A percentile compares a stretch with the other conserved stretches of the same genome.
Conservation (phyloP, 768 basidiomycete genomes). For the Pulveroboletus frians region DNA sequence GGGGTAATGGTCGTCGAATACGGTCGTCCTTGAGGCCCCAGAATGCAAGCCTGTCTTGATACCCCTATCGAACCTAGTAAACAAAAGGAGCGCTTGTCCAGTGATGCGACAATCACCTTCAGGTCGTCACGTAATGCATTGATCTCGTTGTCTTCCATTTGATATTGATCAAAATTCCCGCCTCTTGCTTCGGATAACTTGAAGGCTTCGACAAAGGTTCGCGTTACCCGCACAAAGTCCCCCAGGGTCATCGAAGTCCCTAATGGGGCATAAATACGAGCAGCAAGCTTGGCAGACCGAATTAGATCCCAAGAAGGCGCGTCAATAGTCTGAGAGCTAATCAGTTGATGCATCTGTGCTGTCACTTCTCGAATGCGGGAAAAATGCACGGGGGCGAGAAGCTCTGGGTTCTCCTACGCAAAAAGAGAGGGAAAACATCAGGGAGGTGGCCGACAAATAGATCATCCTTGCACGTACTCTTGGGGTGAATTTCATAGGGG, state of each 20-base stretch:
- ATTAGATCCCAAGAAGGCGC: conserved; percentile 82
- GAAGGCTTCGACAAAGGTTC: conserved; percentile 74
- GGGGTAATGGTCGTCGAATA: conserved; percentile 58
- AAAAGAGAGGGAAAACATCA: background rate
- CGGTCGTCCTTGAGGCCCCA: conserved; percentile 84
- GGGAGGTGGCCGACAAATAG: background rate
- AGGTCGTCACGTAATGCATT: conserved; percentile 47
- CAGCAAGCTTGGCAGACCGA: conserved; percentile 69
- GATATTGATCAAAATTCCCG: conserved; percentile 22
- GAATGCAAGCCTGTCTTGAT: conserved; percentile 65
- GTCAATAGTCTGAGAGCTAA: conserved; percentile 74
- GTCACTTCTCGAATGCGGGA: conserved; percentile 57
- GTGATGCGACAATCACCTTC: conserved; percentile 40
- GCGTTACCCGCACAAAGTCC: conserved; percentile 72
- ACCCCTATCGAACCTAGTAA: conserved; percentile 39
- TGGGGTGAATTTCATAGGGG: conserved; percentile 59
- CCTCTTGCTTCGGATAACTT: conserved; percentile 38
- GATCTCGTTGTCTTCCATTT: conserved; percentile 26
- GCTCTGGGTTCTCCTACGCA: conserved; percentile 60
- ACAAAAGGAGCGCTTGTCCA: background rate
- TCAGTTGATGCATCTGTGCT: conserved; percentile 56
- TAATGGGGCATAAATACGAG: conserved; percentile 81
- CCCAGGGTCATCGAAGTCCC: conserved; percentile 83
- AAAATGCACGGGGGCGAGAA: conserved; percentile 63
- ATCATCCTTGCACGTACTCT: conserved; percentile 37